Evolutionary conservation across 345 rosid genomes (phyloP).

Genomic region (Raphanus sativus): DNA sequence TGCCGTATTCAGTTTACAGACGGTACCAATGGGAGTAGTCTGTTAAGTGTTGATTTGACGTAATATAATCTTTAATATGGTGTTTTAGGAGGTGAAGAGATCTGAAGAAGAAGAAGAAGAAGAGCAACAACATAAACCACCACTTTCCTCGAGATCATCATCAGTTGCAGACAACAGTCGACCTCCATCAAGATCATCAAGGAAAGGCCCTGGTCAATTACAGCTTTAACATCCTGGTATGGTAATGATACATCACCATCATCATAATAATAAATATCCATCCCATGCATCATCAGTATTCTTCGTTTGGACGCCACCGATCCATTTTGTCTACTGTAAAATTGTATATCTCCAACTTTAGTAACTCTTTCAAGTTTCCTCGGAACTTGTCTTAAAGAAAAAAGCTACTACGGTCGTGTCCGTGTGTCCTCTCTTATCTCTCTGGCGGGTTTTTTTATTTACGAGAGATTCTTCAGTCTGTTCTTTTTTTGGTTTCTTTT

Average conservation of each 20-base stretch:
- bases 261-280: conserved; percentile 15
- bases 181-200: conserved; percentile 71
- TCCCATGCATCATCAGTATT: conserved; percentile 16
- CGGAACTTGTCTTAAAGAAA: conserved; percentile 28
- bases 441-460: conserved; percentile 24
- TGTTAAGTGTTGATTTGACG: neutral
- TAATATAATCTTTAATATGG: neutral
- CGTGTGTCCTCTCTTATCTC: conserved; percentile 26
- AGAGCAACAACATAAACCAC: conserved; percentile 21
- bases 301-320: conserved; percentile 35
- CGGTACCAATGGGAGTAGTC: neutral
- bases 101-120: conserved; percentile 46
- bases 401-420: conserved; percentile 30
- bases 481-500: neutral
- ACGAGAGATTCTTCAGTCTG: conserved; percentile 32
- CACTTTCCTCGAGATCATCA: conserved; percentile 35
- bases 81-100: conserved; percentile 56
- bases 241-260: conserved; percentile 13
- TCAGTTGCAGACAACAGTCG: conserved; percentile 46
- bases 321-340: conserved; percentile 40
- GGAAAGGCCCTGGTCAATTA: conserved; percentile 71
- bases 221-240: conserved; percentile 48
- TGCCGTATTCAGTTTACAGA: neutral
- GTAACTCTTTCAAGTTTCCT: conserved; percentile 31
- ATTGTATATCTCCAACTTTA: conserved; percentile 34